A percentile compares a stretch with the other conserved stretches of the same genome.
These are phyloP conservation scores for Priceomyces castillae DNA, from an alignment of 805 yeast genomes.

Conservation along the genomic window DNA sequence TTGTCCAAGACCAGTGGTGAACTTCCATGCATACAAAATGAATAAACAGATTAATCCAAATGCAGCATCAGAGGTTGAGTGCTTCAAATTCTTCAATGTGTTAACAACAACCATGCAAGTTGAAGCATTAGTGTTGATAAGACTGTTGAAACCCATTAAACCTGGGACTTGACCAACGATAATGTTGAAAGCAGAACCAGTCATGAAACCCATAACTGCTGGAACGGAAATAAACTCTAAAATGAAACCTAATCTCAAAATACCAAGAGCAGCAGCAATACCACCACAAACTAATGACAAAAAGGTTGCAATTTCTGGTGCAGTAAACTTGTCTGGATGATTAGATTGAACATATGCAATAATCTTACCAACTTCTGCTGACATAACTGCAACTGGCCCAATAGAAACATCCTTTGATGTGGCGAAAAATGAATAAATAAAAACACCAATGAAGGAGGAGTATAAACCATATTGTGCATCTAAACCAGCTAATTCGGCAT, in stretches of 20 bases:
- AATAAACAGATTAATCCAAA: constrained; percentile 78
- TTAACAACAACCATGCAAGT: constrained; percentile 69
- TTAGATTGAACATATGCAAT: constrained; percentile 55
- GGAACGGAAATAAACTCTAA: constrained; percentile 88
- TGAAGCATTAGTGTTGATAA: constrained; percentile 69
- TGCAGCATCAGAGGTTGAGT: constrained; percentile 77
- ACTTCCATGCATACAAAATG: constrained; percentile 72
- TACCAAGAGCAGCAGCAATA: constrained; percentile 77
- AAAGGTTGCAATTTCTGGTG: constrained; percentile 76
- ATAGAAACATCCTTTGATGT: constrained; percentile 94
- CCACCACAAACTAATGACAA: constrained; percentile 82
- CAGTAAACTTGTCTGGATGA: constrained; percentile 43
- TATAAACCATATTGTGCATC: constrained; percentile 84
- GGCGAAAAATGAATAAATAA: constrained; percentile 86
- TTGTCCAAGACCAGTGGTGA: constrained; percentile 55
- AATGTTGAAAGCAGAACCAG: constrained; percentile 88
- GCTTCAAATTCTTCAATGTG: constrained; percentile 67
- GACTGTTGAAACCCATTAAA: constrained; percentile 68
- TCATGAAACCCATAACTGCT: constrained; percentile 92
- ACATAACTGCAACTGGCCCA: constrained; percentile 97
- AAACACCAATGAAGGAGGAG: constrained; percentile 88
- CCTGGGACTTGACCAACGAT: constrained; percentile 83
- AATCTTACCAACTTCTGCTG: constrained; percentile 77
- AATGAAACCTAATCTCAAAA: constrained; percentile 80
- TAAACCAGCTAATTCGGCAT: constrained; percentile 82